phyloP scores from a whole-genome alignment of 768 basidiomycete genomes.

The Cyathus striatus region DNA sequence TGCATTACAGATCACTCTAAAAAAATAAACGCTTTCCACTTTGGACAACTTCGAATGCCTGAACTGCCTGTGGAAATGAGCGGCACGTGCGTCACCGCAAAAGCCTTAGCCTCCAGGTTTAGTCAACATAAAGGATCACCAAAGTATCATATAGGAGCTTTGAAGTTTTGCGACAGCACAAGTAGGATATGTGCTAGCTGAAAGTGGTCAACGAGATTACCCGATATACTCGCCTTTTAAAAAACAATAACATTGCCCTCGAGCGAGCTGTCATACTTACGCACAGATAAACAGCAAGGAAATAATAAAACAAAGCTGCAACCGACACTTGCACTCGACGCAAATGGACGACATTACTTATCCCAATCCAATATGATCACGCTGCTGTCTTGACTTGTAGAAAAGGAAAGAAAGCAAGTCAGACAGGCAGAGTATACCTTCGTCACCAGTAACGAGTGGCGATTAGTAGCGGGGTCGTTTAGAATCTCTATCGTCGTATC shows the following conservation, averaged over 20 bases:
- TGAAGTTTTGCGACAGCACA: no score
- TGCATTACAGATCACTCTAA: no score
- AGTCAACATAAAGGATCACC: no score
- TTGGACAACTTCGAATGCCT: no score
- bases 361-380: conserved; percentile 1
- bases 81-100: no score
- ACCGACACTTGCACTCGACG: conserved; percentile 1
- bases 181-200: no score
- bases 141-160: no score
- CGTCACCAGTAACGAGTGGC: conserved; percentile 5
- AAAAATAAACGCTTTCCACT: no score
- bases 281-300: conserved; percentile 7
- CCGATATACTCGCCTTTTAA: conserved; percentile 4
- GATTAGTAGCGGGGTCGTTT: conserved; percentile 79
- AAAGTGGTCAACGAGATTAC: no score
- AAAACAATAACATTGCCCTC: background rate
- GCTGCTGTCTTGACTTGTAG: conserved; percentile 13
- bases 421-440: conserved; percentile 27
- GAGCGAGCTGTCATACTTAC: conserved; percentile 13
- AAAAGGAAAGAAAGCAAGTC: conserved; percentile 16
- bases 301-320: conserved; percentile 5
- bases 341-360: conserved; percentile 3
- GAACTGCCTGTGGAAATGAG: no score
- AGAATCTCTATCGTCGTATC: conserved; percentile 75
- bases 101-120: no score